Evolutionary conservation across 805 yeast species (phyloP).

Genomic region (Suhomyces kilbournensis): DNA sequence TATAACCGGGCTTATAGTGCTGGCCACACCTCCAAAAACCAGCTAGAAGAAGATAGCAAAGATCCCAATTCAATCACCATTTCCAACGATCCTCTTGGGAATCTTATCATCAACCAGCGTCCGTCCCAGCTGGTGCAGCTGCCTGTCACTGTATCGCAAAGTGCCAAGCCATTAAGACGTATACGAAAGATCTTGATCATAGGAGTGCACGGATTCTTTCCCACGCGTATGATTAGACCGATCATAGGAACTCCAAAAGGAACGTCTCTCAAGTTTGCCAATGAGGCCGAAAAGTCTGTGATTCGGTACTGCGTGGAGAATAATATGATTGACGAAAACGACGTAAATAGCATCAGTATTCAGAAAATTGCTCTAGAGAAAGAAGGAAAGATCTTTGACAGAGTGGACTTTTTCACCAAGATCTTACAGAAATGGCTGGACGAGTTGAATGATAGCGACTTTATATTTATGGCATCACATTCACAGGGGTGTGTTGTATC

Average conservation of each 20-base stretch:
- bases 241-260: constrained; percentile 95
- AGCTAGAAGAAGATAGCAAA: constrained; percentile 24
- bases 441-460: constrained; percentile 67
- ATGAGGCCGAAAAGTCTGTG: constrained; percentile 81
- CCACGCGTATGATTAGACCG: constrained; percentile 78
- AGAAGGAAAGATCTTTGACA: constrained; percentile 84
- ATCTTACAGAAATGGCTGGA: constrained; percentile 65
- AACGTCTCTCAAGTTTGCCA: constrained; percentile 85
- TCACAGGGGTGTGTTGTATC: constrained; percentile 97
- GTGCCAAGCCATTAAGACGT: constrained; percentile 25
- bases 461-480: constrained; percentile 88
- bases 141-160: constrained; percentile 23
- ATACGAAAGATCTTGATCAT: constrained; percentile 69
- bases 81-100: constrained; percentile 42
- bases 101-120: constrained; percentile 34
- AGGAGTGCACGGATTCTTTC: constrained; percentile 97
- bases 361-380: constrained; percentile 91
- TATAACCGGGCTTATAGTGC: constrained; percentile 29
- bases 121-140: constrained; percentile 3
- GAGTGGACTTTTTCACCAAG: constrained; percentile 78
- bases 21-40: constrained; percentile 13
- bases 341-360: constrained; percentile 44
- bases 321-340: constrained; percentile 31
- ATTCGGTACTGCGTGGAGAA: constrained; percentile 54
- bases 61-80: constrained; percentile 35